Evolutionary conservation across 1,284 basidiomycete species (phyloP), one percentile per base, ranked within the genome.

Genomic region (Cutaneotrichosporon curvatum): DNA sequence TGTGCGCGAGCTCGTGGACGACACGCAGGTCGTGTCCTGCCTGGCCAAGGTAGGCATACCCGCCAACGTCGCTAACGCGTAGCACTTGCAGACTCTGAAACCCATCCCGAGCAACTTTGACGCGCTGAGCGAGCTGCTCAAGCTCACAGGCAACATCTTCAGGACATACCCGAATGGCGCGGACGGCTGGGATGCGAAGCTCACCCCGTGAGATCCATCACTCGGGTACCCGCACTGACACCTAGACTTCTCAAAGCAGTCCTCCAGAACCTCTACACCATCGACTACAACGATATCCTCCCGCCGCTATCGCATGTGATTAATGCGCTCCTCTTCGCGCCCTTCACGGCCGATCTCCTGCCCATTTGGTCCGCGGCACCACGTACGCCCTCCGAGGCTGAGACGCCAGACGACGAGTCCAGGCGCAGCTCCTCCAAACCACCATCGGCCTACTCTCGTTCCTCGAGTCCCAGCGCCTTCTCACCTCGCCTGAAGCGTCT

Each of bases 101-200:
- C 53, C 58, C 0, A 20, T 53, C 4, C 58, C 50, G 6, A 21
- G 50, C 2, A 55, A 62, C 45, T 61, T 57, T 37, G 51, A 55
- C 23, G 62, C 62, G 11, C 40, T 71, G 14, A 47, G 55, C 18
- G 71, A 73, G 51, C 48, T 71, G 19, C 57, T 71, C 38, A 73
- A 73, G 56, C 42, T 70, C 33, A 50, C 59, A 1, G 63, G 64
- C 39, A 69, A 68, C 42, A 44, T 71, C 9, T 33, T 72, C 9
- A 56, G 61, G 2, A 56, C 56, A 43, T 71, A 67, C 37, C 67
- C 68, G 19, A 30, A 18, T 15, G 22, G n/a, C 8, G 28, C 37
- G 1, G 54, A 56, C 8, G 58, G 57, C 14, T 68, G 65, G 63
- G 60, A 63, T 40, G 44, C 57, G 2, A 36, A 34, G 8, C 58